Conservation (phyloP, 495 filamentous ascomycete species). For the Entonaema liquescens region DNA sequence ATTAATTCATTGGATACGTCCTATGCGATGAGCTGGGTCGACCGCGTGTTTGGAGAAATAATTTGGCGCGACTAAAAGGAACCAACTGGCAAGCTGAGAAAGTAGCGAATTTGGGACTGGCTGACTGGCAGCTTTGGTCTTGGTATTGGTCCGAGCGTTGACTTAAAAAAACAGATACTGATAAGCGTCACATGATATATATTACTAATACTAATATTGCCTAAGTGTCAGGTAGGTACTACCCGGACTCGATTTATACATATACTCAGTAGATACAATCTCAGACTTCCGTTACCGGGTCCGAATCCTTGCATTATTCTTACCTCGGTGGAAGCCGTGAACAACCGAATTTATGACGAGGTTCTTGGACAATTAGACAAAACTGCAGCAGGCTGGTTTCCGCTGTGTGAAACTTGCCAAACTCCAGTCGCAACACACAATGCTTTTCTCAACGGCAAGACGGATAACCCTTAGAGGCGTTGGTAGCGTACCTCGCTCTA, state of each 20-base stretch:
- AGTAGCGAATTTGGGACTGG: conserved; percentile 8
- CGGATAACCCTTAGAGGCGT: conserved; percentile 40
- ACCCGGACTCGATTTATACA: not conserved
- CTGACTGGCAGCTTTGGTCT: not conserved
- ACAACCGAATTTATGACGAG: conserved; percentile 37
- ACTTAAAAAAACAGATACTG: not conserved
- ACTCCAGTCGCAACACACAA: conserved; percentile 23
- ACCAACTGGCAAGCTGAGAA: conserved; percentile 17
- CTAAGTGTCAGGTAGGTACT: not conserved
- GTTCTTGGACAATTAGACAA: not conserved
- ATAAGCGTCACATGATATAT: not conserved
- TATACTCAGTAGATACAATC: not conserved
- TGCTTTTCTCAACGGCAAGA: conserved; percentile 40
- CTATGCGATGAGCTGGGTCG: conserved; percentile 25
- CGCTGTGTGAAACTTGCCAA: conserved; percentile 6
- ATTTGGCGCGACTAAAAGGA: conserved; percentile 45
- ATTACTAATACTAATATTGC: not conserved
- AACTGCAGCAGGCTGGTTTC: not conserved
- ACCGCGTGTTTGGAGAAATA: conserved; percentile 52
- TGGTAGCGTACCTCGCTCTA: conserved; percentile 37
- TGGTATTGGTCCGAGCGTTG: conserved; percentile 15
- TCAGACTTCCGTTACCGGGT: conserved; percentile 16
- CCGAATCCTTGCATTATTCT: conserved; percentile 4
- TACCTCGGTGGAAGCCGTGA: conserved; percentile 43
- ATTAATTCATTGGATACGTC: conserved; percentile 17